Percentiles rank a stretch among this genome's conserved stretches.
These are phyloP conservation scores for Colletotrichum euphorbiae DNA, from an alignment of 2,329 filamentous ascomycete genomes.

Conservation along the genomic window DNA sequence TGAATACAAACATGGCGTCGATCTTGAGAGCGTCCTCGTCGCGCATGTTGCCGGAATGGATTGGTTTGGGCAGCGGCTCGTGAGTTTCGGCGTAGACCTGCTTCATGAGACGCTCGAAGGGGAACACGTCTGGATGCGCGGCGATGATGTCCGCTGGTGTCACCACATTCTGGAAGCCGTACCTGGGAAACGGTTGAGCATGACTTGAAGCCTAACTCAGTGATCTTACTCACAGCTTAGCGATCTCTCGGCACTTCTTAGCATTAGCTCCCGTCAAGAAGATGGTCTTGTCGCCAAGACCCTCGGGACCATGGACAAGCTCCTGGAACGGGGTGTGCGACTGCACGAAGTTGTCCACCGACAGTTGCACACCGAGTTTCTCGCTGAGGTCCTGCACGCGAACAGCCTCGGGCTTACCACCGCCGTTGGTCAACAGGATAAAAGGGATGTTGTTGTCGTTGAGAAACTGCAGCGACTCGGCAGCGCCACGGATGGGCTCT, in stretches of 20 bases:
- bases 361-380: constrained; percentile 64
- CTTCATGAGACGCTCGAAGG: constrained; percentile 78
- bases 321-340: constrained; percentile 91
- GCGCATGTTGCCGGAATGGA: constrained; percentile 55
- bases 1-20: constrained; percentile 92
- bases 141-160: constrained; percentile 87
- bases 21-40: constrained; percentile 72
- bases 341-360: constrained; percentile 75
- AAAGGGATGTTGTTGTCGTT: constrained; percentile 84
- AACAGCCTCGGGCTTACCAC: constrained; percentile 79
- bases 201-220: constrained; percentile 46
- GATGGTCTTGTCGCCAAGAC: constrained; percentile 73
- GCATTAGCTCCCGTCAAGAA: constrained; percentile 79
- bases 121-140: constrained; percentile 81
- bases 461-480: constrained; percentile 78
- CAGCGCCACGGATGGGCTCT: constrained; percentile 81
- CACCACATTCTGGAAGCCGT: constrained; percentile 85
- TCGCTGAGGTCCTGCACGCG: constrained; percentile 41
- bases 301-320: constrained; percentile 67
- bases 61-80: constrained; percentile 66
- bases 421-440: constrained; percentile 95
- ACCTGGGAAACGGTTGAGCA: constrained; percentile 45
- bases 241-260: constrained; percentile 76
- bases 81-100: constrained; percentile 70
- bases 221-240: constrained; percentile 65